phyloP scores from a whole-genome alignment of 345 rosid species.

The Durio zibethinus region DNA sequence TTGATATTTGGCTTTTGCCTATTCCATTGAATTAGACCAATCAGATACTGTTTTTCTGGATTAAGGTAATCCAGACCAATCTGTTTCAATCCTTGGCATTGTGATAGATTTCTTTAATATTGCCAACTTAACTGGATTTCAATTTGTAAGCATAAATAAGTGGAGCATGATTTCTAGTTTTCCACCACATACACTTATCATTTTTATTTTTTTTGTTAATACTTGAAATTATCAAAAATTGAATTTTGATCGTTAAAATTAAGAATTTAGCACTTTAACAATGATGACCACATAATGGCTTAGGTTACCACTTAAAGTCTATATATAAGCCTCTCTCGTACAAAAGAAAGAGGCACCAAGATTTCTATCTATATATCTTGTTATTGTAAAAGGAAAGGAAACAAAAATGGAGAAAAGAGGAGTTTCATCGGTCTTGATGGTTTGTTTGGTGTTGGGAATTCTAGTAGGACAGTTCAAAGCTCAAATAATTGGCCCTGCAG shows the following conservation, averaged over 20 bases:
- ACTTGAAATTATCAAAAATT: no score
- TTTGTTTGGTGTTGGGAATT: conserved; percentile 19
- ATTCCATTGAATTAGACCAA: no score
- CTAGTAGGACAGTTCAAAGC: conserved; percentile 9
- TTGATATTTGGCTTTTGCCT: no score
- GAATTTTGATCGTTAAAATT: no score
- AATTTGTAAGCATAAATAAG: background rate
- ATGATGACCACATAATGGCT: no score
- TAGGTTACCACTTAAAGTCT: background rate
- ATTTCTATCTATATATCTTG: background rate
- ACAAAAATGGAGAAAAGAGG: background rate
- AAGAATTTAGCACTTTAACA: no score
- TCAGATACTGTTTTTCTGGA: no score
- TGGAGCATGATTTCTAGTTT: background rate
- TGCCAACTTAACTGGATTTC: background rate
- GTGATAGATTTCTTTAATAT: background rate
- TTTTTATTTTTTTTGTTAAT: no score
- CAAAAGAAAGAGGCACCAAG: background rate
- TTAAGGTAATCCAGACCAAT: no score
- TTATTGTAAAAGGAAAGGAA: background rate
- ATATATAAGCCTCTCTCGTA: background rate
- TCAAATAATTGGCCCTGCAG: background rate
- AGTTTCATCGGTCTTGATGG: background rate
- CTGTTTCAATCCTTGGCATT: background rate
- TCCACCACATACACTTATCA: no score